These are phyloP conservation scores for Petunia secreta DNA, from an alignment of 257 asterid species.

Conservation along the genomic window DNA sequence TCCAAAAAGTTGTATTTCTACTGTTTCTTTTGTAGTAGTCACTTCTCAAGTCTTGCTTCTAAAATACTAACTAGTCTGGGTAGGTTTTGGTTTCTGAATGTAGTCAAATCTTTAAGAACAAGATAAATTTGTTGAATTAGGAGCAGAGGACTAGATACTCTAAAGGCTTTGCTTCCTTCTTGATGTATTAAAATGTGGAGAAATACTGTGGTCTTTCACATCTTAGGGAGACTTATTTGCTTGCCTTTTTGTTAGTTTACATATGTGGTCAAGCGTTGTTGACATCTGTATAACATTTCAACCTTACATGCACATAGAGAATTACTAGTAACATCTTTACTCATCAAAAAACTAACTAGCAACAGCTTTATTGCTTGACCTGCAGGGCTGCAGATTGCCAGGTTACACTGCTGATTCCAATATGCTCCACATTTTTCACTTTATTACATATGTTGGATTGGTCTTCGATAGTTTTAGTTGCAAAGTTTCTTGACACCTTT, in stretches of 20 bases:
- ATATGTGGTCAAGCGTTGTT: background rate
- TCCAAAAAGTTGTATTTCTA: background rate
- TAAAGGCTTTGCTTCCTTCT: slow-evolving; percentile 1
- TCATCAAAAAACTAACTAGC: background rate
- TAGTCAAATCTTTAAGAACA: background rate
- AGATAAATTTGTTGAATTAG: background rate
- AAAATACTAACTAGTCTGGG: background rate
- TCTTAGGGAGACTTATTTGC: background rate
- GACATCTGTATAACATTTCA: background rate
- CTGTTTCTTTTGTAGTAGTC: background rate
- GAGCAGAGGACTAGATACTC: background rate
- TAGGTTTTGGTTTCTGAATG: background rate
- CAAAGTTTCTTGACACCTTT: background rate
- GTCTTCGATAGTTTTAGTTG: background rate
- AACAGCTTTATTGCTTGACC: slow-evolving; percentile 39
- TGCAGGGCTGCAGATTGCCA: slow-evolving; percentile 91
- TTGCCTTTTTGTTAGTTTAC: background rate
- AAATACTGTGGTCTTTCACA: background rate
- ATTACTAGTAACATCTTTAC: slow-evolving; percentile 23
- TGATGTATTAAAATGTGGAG: background rate
- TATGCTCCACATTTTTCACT: background rate
- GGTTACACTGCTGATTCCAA: slow-evolving; percentile 42
- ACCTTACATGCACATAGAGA: slow-evolving; percentile 8
- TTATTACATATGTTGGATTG: background rate
- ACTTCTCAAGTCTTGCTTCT: background rate